A percentile compares a stretch with the other conserved stretches of the same genome.
Conservation (phyloP, 2,329 filamentous ascomycete genomes). For the Beauveria sp. region DNA sequence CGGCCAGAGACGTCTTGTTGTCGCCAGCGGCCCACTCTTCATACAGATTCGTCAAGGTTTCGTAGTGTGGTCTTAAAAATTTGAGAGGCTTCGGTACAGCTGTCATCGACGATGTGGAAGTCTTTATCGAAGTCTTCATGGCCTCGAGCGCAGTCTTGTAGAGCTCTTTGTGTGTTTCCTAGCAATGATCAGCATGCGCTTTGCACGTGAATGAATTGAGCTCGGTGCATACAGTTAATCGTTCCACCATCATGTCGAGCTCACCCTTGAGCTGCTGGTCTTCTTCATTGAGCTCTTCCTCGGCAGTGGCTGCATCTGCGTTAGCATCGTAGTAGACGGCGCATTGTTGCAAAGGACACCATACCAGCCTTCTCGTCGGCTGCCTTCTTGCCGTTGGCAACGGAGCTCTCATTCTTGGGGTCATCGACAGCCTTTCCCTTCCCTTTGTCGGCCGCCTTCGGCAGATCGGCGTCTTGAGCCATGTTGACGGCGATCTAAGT, state of each 20-base stretch:
- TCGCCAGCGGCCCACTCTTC: conserved; percentile 79
- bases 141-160: conserved; percentile 90
- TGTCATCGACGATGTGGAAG: conserved; percentile 98
- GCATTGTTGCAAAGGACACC: conserved; percentile 17
- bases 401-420: conserved; percentile 60
- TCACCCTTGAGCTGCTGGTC: conserved; percentile 98
- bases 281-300: conserved; percentile 93
- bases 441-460: conserved; percentile 83
- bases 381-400: conserved; percentile 69
- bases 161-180: conserved; percentile 81
- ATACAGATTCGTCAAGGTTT: conserved; percentile 78
- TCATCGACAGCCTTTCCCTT: conserved; percentile 84
- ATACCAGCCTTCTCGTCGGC: conserved; percentile 53
- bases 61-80: conserved; percentile 94
- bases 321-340: conserved; percentile 16
- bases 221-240: conserved; percentile 62
- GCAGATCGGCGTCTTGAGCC: conserved; percentile 88
- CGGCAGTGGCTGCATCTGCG: conserved; percentile 24
- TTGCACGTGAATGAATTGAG: not conserved
- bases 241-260: conserved; percentile 95
- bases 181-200: not conserved
- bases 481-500: conserved; percentile 47
- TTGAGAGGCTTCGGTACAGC: conserved; percentile 97
- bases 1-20: conserved; percentile 83
- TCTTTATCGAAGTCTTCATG: conserved; percentile 98